These are phyloP conservation scores for Telopea speciosissima DNA, from an alignment of 177 flowering plant genomes.

Conservation along the genomic window DNA sequence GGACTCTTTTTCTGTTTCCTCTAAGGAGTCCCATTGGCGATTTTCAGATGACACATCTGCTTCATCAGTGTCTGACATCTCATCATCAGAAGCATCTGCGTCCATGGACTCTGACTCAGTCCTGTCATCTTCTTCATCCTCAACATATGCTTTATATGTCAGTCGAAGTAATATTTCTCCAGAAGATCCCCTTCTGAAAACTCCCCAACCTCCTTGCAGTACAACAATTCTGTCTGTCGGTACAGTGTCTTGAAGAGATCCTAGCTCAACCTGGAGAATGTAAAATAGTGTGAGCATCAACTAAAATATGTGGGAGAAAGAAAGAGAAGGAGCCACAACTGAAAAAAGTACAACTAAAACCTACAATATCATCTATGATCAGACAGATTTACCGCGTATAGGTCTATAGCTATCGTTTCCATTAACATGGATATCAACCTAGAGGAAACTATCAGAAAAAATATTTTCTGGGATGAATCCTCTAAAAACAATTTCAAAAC, in stretches of 20 bases:
- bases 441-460: not conserved
- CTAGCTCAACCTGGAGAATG: constrained; percentile 70
- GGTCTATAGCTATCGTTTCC: not conserved
- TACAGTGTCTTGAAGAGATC: constrained; percentile 82
- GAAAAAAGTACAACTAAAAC: not conserved
- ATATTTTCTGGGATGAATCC: no score
- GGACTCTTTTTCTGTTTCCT: constrained; percentile 54
- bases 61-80: constrained; percentile 55
- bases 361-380: not conserved
- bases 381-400: not conserved
- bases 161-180: constrained; percentile 85
- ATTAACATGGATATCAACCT: not conserved
- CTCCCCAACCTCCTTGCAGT: constrained; percentile 74
- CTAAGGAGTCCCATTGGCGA: constrained; percentile 13
- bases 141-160: constrained; percentile 94
- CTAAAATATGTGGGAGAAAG: not conserved
- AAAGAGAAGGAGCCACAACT: not conserved
- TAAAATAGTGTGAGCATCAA: constrained; percentile 5
- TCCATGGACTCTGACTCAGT: constrained; percentile 26
- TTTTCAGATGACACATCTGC: constrained; percentile 24
- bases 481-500: no score
- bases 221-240: constrained; percentile 75
- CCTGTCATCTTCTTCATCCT: constrained; percentile 94
- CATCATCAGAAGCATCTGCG: constrained; percentile 67
- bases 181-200: constrained; percentile 49